Conservation (phyloP, 164 flowering plant species). For the Nymphaea thermarum region DNA sequence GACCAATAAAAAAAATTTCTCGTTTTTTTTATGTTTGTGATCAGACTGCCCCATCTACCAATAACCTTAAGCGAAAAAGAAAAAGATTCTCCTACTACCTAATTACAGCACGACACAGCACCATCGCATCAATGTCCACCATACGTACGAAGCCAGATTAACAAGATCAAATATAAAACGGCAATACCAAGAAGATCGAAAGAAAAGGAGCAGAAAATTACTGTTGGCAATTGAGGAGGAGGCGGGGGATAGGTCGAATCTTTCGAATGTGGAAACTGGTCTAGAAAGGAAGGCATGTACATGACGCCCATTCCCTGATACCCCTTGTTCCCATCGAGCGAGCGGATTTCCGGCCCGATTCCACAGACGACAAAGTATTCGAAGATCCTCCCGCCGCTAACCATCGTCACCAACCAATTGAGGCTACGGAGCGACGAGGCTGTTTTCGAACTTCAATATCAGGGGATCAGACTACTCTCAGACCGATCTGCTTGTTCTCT, state of each 20-base stretch:
- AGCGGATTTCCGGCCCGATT: constrained; percentile 82
- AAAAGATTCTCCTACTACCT: too few species aligned
- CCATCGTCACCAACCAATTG: neutral
- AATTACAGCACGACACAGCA: too few species aligned
- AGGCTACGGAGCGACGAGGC: too few species aligned
- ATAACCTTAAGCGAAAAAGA: too few species aligned
- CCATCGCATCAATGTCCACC: neutral
- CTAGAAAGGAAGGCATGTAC: constrained; percentile 75
- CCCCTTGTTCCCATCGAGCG: constrained; percentile 67
- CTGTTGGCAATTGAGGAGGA: constrained; percentile 93
- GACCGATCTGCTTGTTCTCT: too few species aligned
- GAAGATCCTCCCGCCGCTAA: constrained; percentile 48
- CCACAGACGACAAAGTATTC: constrained; percentile 97
- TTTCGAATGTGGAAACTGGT: constrained; percentile 76
- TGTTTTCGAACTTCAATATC: too few species aligned
- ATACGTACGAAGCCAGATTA: neutral
- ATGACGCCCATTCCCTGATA: constrained; percentile 48
- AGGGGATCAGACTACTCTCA: too few species aligned
- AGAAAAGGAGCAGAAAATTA: constrained; percentile 15
- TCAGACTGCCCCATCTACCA: too few species aligned
- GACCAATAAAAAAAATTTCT: too few species aligned
- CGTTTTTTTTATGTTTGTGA: too few species aligned
- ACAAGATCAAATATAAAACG: neutral
- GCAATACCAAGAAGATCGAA: neutral
- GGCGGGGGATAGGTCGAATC: constrained; percentile 73